Evolutionary conservation across 192 early-diverging fungal genomes (phyloP).

Genomic region (Gigaspora rosea): DNA sequence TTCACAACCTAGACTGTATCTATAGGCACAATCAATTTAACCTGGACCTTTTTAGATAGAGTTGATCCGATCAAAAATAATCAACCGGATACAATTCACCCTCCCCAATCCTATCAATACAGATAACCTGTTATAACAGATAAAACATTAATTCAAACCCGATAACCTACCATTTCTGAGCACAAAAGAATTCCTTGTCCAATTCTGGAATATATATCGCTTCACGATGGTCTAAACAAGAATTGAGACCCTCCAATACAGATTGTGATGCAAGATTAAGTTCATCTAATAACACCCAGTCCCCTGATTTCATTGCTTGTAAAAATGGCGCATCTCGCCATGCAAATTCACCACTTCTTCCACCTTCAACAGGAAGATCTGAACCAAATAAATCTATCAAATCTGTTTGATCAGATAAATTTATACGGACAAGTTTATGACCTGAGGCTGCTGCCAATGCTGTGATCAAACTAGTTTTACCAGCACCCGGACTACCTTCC

Average conservation of each 20-base stretch:
- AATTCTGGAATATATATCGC: constrained; percentile 96
- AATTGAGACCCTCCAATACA: constrained; percentile 97
- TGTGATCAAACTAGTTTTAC: constrained; percentile 90
- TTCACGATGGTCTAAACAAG: constrained; percentile 96
- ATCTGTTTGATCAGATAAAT: constrained; percentile 98
- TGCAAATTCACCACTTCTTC: constrained; percentile 81
- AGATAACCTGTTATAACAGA: no score
- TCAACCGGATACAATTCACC: no score
- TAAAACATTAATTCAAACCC: no score
- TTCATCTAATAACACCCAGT: constrained; percentile 98
- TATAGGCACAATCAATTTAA: no score
- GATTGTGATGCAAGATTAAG: constrained; percentile 98
- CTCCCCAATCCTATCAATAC: no score
- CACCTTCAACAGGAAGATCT: constrained; percentile 94
- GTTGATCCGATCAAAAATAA: no score
- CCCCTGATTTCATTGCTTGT: constrained; percentile 93
- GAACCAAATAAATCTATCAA: constrained; percentile 98
- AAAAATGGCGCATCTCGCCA: constrained; percentile 99
- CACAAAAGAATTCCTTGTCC: constrained; percentile 80
- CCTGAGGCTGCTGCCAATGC: constrained; percentile 82
- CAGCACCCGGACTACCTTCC: constrained; percentile 97
- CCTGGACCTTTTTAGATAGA: no score
- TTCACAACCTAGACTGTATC: no score
- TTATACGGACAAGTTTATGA: constrained; percentile 88
- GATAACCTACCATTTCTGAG: constrained; percentile 9